phyloP scores from a whole-genome alignment of 2,329 filamentous ascomycete genomes.

The Colletotrichum higginsianum region DNA sequence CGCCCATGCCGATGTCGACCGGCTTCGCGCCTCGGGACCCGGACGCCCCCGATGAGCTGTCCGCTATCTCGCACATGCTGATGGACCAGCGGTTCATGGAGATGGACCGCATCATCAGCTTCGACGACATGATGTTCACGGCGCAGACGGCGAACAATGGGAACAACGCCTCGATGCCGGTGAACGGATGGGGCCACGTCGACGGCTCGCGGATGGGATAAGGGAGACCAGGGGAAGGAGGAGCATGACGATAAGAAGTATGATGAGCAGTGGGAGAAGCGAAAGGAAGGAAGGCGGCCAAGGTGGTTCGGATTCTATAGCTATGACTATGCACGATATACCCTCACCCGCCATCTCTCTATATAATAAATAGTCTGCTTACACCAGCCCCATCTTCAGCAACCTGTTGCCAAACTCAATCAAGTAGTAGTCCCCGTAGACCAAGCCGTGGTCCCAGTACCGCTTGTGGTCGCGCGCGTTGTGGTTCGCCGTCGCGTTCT shows the following conservation, averaged over 20 bases:
- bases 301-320: constrained; percentile 12
- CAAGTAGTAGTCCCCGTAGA: constrained; percentile 66
- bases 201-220: constrained; percentile 28
- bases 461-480: constrained; percentile 50
- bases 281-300: not conserved
- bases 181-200: constrained; percentile 32
- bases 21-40: constrained; percentile 24
- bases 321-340: constrained; percentile 24
- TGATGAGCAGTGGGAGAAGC: not conserved
- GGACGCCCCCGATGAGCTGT: constrained; percentile 46
- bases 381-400: constrained; percentile 51
- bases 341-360: constrained; percentile 6
- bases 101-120: constrained; percentile 53
- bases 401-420: constrained; percentile 63
- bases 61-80: constrained; percentile 50
- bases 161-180: constrained; percentile 7
- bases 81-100: constrained; percentile 52
- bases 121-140: constrained; percentile 54
- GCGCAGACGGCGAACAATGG: constrained; percentile 32
- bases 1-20: constrained; percentile 9
- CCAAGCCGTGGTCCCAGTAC: constrained; percentile 58
- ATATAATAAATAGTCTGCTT: not conserved
- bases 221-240: not conserved
- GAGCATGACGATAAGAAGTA: no score
- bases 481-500: constrained; percentile 54